Conservation (phyloP, 1,284 basidiomycete genomes). For the Austroboletus niveus region DNA sequence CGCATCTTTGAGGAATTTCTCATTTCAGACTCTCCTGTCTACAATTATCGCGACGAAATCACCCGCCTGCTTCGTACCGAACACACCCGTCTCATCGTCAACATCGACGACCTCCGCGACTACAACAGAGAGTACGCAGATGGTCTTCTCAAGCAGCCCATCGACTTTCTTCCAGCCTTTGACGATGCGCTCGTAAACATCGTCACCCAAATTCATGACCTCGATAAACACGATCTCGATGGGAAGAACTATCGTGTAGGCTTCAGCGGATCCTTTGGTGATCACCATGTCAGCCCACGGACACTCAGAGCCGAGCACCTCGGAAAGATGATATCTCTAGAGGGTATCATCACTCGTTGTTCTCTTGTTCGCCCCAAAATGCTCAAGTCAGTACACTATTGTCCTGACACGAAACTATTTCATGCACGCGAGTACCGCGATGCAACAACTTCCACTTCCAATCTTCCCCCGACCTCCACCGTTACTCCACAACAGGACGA, state of each 20-base stretch:
- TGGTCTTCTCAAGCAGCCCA: constrained; percentile 86
- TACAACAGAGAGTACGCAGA: constrained; percentile 83
- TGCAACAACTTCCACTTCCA: constrained; percentile 82
- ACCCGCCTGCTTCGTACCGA: constrained; percentile 82
- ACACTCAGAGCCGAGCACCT: constrained; percentile 88
- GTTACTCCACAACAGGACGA: constrained; percentile 92
- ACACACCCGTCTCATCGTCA: constrained; percentile 89
- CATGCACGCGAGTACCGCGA: constrained; percentile 93
- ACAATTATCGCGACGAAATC: constrained; percentile 89
- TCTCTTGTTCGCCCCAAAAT: constrained; percentile 99
- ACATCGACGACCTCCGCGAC: constrained; percentile 95
- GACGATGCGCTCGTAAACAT: constrained; percentile 82
- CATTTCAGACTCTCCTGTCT: constrained; percentile 69
- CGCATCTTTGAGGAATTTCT: constrained; percentile 89
- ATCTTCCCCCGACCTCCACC: constrained; percentile 86
- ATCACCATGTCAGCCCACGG: constrained; percentile 96
- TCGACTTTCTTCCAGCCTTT: constrained; percentile 88
- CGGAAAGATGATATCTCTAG: constrained; percentile 94
- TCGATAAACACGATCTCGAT: constrained; percentile 80
- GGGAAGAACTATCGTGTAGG: constrained; percentile 85
- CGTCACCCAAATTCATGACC: constrained; percentile 75
- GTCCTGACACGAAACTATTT: constrained; percentile 82
- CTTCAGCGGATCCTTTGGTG: constrained; percentile 98
- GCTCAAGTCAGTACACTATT: constrained; percentile 96
- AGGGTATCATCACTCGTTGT: constrained; percentile 98